Evolutionary conservation across 257 asterid genomes (phyloP).

Genomic region (Parsonsia alboflavescens): DNA sequence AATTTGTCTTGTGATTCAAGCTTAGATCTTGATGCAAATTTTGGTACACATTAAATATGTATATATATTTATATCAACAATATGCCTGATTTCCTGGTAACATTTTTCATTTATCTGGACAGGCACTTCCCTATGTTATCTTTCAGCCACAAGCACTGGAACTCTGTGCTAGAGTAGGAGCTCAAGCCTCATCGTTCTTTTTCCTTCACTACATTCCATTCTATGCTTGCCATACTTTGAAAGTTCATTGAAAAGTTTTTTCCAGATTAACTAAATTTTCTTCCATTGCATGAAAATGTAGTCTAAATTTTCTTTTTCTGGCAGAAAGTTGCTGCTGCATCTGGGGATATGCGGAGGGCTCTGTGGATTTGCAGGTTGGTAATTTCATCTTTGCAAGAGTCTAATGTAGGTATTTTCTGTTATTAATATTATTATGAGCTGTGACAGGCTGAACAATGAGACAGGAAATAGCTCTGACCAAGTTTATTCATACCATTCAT

Average conservation of each 20-base stretch:
- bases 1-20: neutral
- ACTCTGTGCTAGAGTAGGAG: conserved; percentile 88
- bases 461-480: neutral
- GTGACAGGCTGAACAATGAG: neutral
- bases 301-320: conserved; percentile 9
- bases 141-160: conserved; percentile 92
- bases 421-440: neutral
- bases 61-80: neutral
- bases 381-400: conserved; percentile 11
- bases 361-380: conserved; percentile 87
- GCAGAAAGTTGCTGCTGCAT: conserved; percentile 92
- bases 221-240: neutral
- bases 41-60: no score
- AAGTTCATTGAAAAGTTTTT: neutral
- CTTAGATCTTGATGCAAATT: neutral
- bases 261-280: neutral
- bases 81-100: neutral
- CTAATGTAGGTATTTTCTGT: neutral
- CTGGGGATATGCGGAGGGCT: conserved; percentile 97
- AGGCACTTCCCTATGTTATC: conserved; percentile 72
- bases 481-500: neutral
- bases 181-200: conserved; percentile 4
- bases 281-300: neutral
- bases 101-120: conserved; percentile 22
- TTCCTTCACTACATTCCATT: neutral